These are phyloP conservation scores for Gynochthodes officinalis DNA, from an alignment of 257 asterid genomes.

Conservation along the genomic window DNA sequence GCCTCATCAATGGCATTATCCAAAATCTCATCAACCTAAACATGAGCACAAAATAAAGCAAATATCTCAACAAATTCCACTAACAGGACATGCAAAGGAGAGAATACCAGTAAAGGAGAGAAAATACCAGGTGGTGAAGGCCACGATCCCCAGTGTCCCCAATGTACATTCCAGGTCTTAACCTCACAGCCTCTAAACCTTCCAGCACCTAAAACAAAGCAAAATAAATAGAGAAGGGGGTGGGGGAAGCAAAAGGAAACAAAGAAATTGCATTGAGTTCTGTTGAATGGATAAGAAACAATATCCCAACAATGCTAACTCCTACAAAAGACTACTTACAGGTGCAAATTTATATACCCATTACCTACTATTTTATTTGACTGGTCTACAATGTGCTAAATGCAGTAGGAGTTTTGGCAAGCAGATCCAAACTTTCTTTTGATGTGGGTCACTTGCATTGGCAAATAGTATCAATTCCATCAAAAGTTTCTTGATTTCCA, in stretches of 20 bases:
- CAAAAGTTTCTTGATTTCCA: not conserved
- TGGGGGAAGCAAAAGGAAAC: not conserved
- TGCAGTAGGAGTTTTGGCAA: not conserved
- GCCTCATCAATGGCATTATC: conserved; percentile 98
- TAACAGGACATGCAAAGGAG: not conserved
- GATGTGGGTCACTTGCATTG: not conserved
- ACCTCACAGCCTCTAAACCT: conserved; percentile 94
- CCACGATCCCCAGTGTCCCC: conserved; percentile 97
- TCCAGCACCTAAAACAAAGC: conserved; percentile 67
- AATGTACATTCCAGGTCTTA: conserved; percentile 95
- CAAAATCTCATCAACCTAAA: conserved; percentile 87
- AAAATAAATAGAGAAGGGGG: too few species aligned
- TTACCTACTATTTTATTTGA: not conserved
- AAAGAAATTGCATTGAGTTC: not conserved
- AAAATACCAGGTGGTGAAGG: conserved; percentile 84
- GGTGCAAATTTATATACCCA: not conserved
- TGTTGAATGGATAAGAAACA: not conserved
- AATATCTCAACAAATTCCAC: not conserved
- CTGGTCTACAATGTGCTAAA: not conserved
- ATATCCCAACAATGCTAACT: not conserved
- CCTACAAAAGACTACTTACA: not conserved
- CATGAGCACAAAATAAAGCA: conserved; percentile 23
- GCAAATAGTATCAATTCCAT: not conserved
- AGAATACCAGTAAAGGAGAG: conserved; percentile 3
- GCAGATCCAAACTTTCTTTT: not conserved